Conservation (phyloP, 768 basidiomycete genomes). For the Calocera viscosa region DNA sequence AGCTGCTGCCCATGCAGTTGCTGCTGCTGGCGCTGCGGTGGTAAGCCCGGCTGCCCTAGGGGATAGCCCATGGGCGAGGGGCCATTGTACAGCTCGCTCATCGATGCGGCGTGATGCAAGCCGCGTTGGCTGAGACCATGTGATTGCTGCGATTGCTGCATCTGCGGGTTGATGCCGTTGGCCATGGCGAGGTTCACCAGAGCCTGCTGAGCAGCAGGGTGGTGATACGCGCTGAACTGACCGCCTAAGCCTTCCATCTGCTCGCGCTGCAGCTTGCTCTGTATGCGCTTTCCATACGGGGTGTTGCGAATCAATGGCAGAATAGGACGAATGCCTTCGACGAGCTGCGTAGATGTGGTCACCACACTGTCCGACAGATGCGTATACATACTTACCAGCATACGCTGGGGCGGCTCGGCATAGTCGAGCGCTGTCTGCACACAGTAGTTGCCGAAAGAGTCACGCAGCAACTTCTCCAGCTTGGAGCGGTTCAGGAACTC, state of each 20-base stretch:
- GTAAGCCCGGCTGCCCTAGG: background rate
- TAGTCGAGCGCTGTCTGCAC: slow-evolving; percentile 98
- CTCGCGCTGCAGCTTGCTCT: slow-evolving; percentile 95
- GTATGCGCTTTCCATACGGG: slow-evolving; percentile 97
- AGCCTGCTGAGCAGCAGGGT: background rate
- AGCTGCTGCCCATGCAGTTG: background rate
- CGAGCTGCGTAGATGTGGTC: slow-evolving; percentile 36
- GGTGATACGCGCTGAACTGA: background rate
- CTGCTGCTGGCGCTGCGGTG: background rate
- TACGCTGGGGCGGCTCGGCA: slow-evolving; percentile 83
- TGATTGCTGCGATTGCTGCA: background rate
- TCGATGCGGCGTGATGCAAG: background rate
- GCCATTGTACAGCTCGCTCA: background rate
- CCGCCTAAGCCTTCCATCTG: slow-evolving; percentile 44
- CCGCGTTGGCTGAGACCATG: background rate
- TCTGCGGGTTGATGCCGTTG: background rate
- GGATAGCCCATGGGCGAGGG: slow-evolving; percentile 1
- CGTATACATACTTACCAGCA: slow-evolving; percentile 37
- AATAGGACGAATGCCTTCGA: slow-evolving; percentile 97
- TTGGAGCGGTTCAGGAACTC: slow-evolving; percentile 89
- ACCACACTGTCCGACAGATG: background rate
- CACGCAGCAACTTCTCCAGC: slow-evolving; percentile 87
- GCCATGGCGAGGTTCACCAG: background rate
- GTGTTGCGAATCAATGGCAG: slow-evolving; percentile 97
- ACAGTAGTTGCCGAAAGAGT: slow-evolving; percentile 94